These are phyloP conservation scores for Nemophila menziesii DNA, from an alignment of 257 asterid species.

Conservation along the genomic window DNA sequence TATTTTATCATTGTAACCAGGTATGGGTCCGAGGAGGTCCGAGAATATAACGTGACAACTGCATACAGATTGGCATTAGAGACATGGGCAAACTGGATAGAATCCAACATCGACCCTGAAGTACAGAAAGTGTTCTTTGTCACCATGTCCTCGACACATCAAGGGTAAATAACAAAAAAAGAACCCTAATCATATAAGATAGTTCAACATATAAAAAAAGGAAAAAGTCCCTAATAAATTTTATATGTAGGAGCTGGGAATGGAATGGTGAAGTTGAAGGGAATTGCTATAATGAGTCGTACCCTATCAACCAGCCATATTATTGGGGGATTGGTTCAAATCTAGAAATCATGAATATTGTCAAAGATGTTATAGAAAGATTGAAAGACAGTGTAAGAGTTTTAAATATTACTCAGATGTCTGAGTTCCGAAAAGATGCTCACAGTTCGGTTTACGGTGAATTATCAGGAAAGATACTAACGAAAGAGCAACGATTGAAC, in stretches of 20 bases:
- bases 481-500: constrained; percentile 48
- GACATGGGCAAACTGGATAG: constrained; percentile 76
- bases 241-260: constrained; percentile 63
- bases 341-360: constrained; percentile 51
- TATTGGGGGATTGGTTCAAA: constrained; percentile 81
- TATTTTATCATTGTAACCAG: constrained; percentile 18
- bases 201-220: too few relatives aligned
- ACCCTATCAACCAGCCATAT: constrained; percentile 40
- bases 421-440: constrained; percentile 76
- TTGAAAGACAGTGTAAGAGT: constrained; percentile 37
- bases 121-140: constrained; percentile 54
- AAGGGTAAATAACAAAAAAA: constrained; percentile 35
- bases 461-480: constrained; percentile 67
- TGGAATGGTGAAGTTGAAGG: constrained; percentile 72
- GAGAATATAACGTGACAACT: constrained; percentile 50
- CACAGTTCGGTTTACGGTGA: constrained; percentile 71
- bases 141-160: constrained; percentile 79
- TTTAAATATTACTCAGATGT: constrained; percentile 63
- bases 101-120: constrained; percentile 30
- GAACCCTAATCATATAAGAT: too few relatives aligned
- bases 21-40: constrained; percentile 43
- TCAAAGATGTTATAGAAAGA: constrained; percentile 29
- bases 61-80: constrained; percentile 71
- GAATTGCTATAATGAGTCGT: constrained; percentile 65
- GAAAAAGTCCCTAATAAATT: too few relatives aligned